These are phyloP conservation scores for Chlorokybus atmophyticus DNA, from an alignment of 139 green algal species.

Conservation along the genomic window DNA sequence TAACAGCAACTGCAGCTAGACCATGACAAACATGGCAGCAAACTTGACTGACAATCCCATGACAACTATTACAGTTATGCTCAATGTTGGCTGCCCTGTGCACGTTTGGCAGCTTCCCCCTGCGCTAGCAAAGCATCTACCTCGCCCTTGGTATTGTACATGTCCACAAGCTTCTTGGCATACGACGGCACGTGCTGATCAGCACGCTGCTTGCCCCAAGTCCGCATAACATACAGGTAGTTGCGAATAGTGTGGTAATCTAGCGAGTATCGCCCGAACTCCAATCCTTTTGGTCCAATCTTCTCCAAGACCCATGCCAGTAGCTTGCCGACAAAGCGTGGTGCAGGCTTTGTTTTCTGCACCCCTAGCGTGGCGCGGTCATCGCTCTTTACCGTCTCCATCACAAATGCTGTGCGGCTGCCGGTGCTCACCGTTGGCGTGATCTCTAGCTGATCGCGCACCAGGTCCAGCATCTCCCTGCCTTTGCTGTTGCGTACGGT, in stretches of 20 bases:
- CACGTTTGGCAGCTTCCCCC: no score
- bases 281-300: conserved; percentile 62
- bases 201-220: conserved; percentile 24
- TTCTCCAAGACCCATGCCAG: conserved; percentile 35
- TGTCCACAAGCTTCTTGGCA: conserved; percentile 52
- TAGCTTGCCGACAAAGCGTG: conserved; percentile 43
- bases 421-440: conserved; percentile 16
- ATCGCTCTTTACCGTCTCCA: conserved; percentile 82
- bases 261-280: conserved; percentile 88
- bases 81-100: no score
- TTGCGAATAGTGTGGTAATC: conserved; percentile 96
- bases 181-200: conserved; percentile 55
- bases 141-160: conserved; percentile 54
- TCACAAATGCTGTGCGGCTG: conserved; percentile 48
- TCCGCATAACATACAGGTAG: conserved; percentile 64
- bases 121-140: conserved; percentile 21
- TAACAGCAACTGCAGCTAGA: no score
- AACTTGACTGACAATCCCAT: no score
- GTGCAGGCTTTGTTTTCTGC: conserved; percentile 43
- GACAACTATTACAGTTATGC: no score
- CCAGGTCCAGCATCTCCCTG: conserved; percentile 64
- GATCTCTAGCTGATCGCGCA: conserved; percentile 8
- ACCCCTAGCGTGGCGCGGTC: conserved; percentile 55
- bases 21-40: no score
- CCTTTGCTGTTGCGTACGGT: conserved; percentile 54